These are phyloP conservation scores for Phaeomoniella chlamydospora DNA, from an alignment of 2,329 filamentous ascomycete genomes.

Conservation along the genomic window DNA sequence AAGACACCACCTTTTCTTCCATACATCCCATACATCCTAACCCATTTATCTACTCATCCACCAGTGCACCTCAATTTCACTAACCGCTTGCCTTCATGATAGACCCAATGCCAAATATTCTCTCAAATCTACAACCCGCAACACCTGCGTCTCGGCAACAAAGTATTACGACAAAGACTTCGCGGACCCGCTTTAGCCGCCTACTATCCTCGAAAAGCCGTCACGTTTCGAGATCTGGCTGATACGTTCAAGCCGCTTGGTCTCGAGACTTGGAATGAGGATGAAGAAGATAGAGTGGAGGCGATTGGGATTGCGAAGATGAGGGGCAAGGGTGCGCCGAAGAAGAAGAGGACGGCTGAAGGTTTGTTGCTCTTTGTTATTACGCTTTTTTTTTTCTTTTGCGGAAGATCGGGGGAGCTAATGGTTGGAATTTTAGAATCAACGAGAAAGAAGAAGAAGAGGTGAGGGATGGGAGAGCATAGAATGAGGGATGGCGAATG, in stretches of 20 bases:
- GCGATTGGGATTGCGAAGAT: conserved; percentile 51
- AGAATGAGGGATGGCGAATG: no score
- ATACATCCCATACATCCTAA: not conserved
- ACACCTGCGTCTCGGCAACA: conserved; percentile 70
- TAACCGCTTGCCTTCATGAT: conserved; percentile 2
- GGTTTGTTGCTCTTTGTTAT: conserved; percentile 16
- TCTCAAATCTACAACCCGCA: conserved; percentile 82
- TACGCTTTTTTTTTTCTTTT: no score
- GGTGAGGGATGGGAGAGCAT: no score
- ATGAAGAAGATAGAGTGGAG: conserved; percentile 67
- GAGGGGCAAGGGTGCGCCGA: conserved; percentile 74
- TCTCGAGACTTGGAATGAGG: conserved; percentile 56
- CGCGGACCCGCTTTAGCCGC: conserved; percentile 67
- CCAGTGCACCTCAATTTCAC: no score
- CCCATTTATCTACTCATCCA: no score
- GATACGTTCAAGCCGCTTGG: conserved; percentile 50
- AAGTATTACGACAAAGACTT: conserved; percentile 76
- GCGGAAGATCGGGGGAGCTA: no score
- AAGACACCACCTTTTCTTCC: not conserved
- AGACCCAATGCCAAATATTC: conserved; percentile 90
- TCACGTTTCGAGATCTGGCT: conserved; percentile 59
- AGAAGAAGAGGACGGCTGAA: conserved; percentile 62
- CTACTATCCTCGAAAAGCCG: conserved; percentile 73
- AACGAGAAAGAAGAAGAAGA: not conserved
- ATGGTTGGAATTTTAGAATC: not conserved